phyloP scores from a whole-genome alignment of 1,139 yeast genomes.

The Casaregolazyma suthepensis region DNA sequence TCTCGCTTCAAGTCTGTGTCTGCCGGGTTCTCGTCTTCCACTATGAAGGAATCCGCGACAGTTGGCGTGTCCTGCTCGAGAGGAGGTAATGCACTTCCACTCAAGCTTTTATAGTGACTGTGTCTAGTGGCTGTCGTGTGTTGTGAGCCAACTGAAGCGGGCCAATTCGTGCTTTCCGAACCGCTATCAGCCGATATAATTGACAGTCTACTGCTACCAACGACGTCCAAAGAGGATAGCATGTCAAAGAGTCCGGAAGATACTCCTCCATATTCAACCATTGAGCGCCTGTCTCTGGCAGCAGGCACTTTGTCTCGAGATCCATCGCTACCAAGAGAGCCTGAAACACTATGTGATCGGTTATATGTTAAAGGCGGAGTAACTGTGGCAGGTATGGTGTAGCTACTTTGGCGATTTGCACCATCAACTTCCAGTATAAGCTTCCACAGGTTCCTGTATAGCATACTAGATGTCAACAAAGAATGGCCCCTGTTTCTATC shows the following conservation, averaged over 20 bases:
- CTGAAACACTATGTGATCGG: neutral
- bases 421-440: slow-evolving; percentile 26
- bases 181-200: slow-evolving; percentile 16
- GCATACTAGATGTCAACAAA: slow-evolving; percentile 22
- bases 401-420: slow-evolving; percentile 15
- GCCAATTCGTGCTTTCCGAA: slow-evolving; percentile 9
- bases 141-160: neutral
- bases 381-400: neutral
- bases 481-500: slow-evolving; percentile 26
- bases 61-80: neutral
- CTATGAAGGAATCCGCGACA: slow-evolving; percentile 1
- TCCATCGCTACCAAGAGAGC: neutral
- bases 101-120: slow-evolving; percentile 25
- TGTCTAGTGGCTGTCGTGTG: slow-evolving; percentile 13
- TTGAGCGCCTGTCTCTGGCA: neutral
- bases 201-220: slow-evolving; percentile 2
- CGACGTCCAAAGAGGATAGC: slow-evolving; percentile 21
- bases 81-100: slow-evolving; percentile 15
- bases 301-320: neutral
- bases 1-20: slow-evolving; percentile 16
- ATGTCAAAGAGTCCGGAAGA: slow-evolving; percentile 28
- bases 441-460: slow-evolving; percentile 26
- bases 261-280: slow-evolving; percentile 14
- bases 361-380: neutral
- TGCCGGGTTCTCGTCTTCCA: slow-evolving; percentile 8